Conservation (phyloP, 164 flowering plant genomes). For the Brasenia schreberi region DNA sequence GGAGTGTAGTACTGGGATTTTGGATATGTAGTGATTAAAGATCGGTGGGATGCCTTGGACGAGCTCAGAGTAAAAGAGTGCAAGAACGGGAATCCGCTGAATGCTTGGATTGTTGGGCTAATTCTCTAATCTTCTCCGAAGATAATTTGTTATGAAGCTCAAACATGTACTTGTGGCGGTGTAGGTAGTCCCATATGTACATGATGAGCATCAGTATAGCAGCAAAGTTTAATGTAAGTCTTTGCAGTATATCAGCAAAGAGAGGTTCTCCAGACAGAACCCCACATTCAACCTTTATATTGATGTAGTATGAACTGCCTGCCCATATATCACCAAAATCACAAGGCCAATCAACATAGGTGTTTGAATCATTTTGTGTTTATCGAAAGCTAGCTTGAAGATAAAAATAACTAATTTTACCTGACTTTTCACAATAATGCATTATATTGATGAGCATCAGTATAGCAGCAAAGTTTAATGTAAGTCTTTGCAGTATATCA, state of each 20-base stretch:
- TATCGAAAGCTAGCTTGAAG: too few species aligned
- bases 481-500: too few species aligned
- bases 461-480: constrained; percentile 5
- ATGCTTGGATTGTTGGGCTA: background rate
- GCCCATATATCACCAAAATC: too few species aligned
- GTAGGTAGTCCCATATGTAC: constrained; percentile 17
- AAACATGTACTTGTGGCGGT: constrained; percentile 12
- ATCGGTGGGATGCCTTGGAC: constrained; percentile 27
- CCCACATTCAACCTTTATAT: too few species aligned
- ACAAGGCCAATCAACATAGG: too few species aligned
- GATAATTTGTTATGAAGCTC: constrained; percentile 16
- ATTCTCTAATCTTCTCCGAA: background rate
- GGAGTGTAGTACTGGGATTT: constrained; percentile 14
- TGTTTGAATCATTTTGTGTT: too few species aligned
- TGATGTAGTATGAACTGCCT: too few species aligned
- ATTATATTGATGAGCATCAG: constrained; percentile 6
- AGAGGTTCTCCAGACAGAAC: too few species aligned
- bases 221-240: constrained; percentile 2
- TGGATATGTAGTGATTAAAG: constrained; percentile 13
- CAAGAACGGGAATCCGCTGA: constrained; percentile 12
- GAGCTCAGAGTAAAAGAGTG: constrained; percentile 19
- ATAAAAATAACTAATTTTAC: too few species aligned
- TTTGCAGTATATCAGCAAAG: too few species aligned
- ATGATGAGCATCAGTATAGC: constrained; percentile 10
- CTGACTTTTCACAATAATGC: too few species aligned